Conservation (phyloP, 2,329 filamentous ascomycete species). For the Cladophialophora exuberans region DNA sequence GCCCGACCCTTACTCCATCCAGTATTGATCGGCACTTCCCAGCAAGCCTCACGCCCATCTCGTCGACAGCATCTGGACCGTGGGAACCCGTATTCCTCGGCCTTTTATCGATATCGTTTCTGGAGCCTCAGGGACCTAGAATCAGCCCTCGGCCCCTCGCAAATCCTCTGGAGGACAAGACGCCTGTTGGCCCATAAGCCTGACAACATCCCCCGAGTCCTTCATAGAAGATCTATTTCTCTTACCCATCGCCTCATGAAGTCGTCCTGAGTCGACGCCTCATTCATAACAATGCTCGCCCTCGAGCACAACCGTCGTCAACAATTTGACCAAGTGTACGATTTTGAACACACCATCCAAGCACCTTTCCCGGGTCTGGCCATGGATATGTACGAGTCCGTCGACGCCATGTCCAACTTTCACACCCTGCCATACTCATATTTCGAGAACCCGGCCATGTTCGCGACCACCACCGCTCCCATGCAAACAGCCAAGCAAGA, state of each 20-base stretch:
- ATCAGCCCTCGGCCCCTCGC: constrained; percentile 12
- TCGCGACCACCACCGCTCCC: constrained; percentile 22
- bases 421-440: constrained; percentile 28
- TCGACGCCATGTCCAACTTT: constrained; percentile 27
- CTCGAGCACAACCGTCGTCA: constrained; percentile 31
- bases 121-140: constrained; percentile 18
- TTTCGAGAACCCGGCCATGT: constrained; percentile 27
- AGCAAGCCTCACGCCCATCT: constrained; percentile 30
- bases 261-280: constrained; percentile 4
- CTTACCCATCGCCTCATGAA: constrained; percentile 15
- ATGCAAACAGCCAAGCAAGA: constrained; percentile 26
- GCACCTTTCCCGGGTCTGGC: constrained; percentile 28
- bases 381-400: constrained; percentile 28
- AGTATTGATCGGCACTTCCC: constrained; percentile 31
- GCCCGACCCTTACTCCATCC: constrained; percentile 13
- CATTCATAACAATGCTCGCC: constrained; percentile 28
- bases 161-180: neutral
- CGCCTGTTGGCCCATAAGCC: constrained; percentile 14
- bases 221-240: neutral
- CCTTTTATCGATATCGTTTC: constrained; percentile 16
- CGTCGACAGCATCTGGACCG: constrained; percentile 22
- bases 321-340: constrained; percentile 26
- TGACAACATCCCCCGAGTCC: constrained; percentile 1
- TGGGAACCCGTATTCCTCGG: constrained; percentile 17
- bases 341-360: constrained; percentile 25